Evolutionary conservation across 345 rosid species (phyloP), one percentile per base, ranked within the genome.

Genomic region (Gossypium raimondii): DNA sequence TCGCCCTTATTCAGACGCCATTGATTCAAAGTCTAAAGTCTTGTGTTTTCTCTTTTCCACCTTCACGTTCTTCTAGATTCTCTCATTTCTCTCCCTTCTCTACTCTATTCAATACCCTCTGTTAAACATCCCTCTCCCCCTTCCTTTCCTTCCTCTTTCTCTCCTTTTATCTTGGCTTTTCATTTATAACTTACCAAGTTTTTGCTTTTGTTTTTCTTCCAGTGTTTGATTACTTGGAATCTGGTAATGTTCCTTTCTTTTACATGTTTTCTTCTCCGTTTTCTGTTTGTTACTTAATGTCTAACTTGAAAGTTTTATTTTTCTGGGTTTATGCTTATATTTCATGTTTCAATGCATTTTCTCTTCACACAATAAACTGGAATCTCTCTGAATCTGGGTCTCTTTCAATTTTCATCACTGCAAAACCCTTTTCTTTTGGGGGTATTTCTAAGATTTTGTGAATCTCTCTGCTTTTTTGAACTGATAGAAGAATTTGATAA

Each of bases 171-270:
- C 64, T 62, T 14, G 44, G 34, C n/a, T 6, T 41, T 44, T 44
- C 27, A 0, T 44, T 20, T 12, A 18, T 13, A 25, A 27, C 10
- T 13, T 16, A 0, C 11, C 11, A 45, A 45, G n/a, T 2, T 53
- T 48, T 11, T 45, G 51, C 2, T 20, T 59, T 57, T 44, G 45
- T 57, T 55, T 38, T 20, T 18, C 52, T 53, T 18, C 1, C 41
- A 38, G n/a, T 44, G 61, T 70, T 68, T 61, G 50, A 24, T 4
- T 14, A 24, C 62, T 72, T 57, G 14, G 29, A 75, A 51, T 79
- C 76, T 34, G 82, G 79, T 79, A 72, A 58, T 72, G 76, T 47
- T 75, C 73, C 3, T 11, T 67, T 34, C 65, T n/a, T 57, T 64
- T 57, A 14, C 17, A 22, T 29, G 24, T 68, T 53, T 74, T 24